Evolutionary conservation across 2,329 filamentous ascomycete species (phyloP).

Genomic region (Fusarium azukiicola): DNA sequence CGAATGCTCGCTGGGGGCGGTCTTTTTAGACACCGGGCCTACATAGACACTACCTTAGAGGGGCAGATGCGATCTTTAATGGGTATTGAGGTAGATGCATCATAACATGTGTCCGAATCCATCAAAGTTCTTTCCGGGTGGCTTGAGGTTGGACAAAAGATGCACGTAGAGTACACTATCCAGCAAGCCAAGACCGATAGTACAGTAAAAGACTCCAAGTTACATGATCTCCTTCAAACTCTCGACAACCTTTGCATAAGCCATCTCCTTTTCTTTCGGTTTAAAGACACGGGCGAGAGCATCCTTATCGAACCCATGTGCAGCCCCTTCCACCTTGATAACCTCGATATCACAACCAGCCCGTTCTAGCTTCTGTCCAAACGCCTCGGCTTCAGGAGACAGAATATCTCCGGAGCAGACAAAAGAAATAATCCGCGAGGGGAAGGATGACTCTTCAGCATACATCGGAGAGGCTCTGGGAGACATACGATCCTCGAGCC

Average conservation of each 20-base stretch:
- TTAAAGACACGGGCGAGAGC: slow-evolving; percentile 23
- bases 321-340: slow-evolving; percentile 35
- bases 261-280: slow-evolving; percentile 19
- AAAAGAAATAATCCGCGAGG: slow-evolving; percentile 53
- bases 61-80: no score
- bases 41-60: not conserved
- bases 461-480: slow-evolving; percentile 61
- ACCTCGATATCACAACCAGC: slow-evolving; percentile 36
- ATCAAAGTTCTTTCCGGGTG: no score
- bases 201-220: not conserved
- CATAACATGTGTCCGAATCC: no score
- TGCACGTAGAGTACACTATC: no score
- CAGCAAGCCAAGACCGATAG: no score
- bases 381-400: slow-evolving; percentile 58
- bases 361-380: slow-evolving; percentile 52
- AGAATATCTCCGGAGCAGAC: slow-evolving; percentile 62
- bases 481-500: slow-evolving; percentile 52
- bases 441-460: slow-evolving; percentile 46
- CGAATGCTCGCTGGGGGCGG: not conserved
- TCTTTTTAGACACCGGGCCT: not conserved
- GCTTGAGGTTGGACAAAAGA: no score
- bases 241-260: slow-evolving; percentile 26
- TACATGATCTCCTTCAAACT: slow-evolving; percentile 23
- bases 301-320: slow-evolving; percentile 52
- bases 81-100: no score